These are phyloP conservation scores for Zizania latifolia DNA, from an alignment of 176 grass and related monocot genomes.

Conservation along the genomic window DNA sequence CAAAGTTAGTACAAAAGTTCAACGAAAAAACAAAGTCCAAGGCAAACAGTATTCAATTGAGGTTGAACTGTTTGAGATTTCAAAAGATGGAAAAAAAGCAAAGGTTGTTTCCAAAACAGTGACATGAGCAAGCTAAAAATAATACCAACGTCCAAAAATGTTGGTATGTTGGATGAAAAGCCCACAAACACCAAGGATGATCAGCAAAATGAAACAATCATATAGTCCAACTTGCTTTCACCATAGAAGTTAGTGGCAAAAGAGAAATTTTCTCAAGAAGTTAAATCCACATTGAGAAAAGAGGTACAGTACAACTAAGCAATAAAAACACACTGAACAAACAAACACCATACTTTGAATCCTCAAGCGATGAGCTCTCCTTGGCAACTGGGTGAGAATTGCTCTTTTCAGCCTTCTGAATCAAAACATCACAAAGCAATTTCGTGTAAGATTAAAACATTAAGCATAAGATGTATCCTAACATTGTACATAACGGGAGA, in stretches of 20 bases:
- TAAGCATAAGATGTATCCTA: background rate
- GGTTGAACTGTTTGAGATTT: background rate
- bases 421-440: conserved; percentile 11
- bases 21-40: background rate
- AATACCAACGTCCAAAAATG: background rate
- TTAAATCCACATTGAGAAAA: conserved; percentile 8
- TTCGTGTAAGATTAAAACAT: conserved; percentile 3
- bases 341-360: conserved; percentile 43
- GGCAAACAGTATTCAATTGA: background rate
- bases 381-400: conserved; percentile 28
- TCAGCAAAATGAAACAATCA: background rate
- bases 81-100: background rate
- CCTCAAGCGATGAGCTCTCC: conserved; percentile 34
- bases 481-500: background rate
- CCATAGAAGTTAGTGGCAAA: background rate
- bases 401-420: conserved; percentile 31
- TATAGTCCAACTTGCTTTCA: background rate
- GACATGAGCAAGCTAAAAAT: background rate
- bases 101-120: background rate
- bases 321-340: conserved; percentile 1
- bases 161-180: too few species aligned
- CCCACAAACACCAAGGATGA: too few species aligned
- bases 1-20: background rate
- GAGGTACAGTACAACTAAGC: background rate
- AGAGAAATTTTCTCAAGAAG: too few species aligned